Evolutionary conservation across 495 filamentous ascomycete species (phyloP), one percentile per base, ranked within the genome.

Genomic region (Melanomma pulvis-pyrius): DNA sequence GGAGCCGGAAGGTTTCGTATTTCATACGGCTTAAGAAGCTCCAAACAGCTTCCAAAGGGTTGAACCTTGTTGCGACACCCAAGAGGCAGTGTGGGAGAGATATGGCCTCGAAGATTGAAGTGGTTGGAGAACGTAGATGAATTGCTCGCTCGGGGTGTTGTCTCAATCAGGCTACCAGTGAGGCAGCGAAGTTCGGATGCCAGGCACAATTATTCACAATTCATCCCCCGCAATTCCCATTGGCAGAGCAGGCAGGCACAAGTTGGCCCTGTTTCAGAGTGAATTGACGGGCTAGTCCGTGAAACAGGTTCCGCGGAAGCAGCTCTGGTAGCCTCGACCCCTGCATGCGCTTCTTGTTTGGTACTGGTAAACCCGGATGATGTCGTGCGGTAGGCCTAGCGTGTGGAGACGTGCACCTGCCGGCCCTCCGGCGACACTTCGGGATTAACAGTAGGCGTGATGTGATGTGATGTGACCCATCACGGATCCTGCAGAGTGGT

Each of bases 211-310:
- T n/a, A 36, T 13, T 36, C 39, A 7, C 39, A 44, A 44, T 44
- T 44, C 39, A 44, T 44, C 39, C 39, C 39, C n/a, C 8, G n/a
- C 9, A 6, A 15, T 3, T n/a, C 39, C 39, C 9, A 44, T 44
- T 44, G 39, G 39, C 39, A 44, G 13, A 15, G 3, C 9, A 15
- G 8, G 24, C 48, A 51, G 48, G 48, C 48, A 51, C 6, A 29
- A 51, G 17, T 54, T 54, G 29, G 25, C 25, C 51, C 25, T 54
- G 51, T 54, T 54, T 54, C 51, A 54, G 51, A 54, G 11, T 54
- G 25, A 29, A 44, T 44, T 54, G 26, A 54, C 22, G 51, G 51
- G 13, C 6, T 19, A 24, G 30, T 19, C 51, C 51, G 32, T 29
- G 24, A 54, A 54, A 54, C 51, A 32, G 51, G 51, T 19, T 54